These are phyloP conservation scores for Chrysopogon serrulatus DNA, from an alignment of 176 grass and related monocot species.

Conservation along the genomic window DNA sequence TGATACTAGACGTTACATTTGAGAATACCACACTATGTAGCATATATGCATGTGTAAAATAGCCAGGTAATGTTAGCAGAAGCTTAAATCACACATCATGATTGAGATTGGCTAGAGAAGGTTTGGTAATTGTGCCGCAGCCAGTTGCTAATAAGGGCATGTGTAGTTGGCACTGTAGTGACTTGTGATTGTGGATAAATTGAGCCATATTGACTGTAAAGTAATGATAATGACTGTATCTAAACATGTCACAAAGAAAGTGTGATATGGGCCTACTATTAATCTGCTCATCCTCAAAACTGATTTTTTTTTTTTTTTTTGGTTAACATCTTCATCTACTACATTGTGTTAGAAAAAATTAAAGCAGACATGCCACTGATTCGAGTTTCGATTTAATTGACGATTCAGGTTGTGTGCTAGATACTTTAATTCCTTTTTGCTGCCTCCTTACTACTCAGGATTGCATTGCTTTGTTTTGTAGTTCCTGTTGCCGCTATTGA, in stretches of 20 bases:
- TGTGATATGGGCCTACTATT: not conserved
- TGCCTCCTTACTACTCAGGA: not conserved
- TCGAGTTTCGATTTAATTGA: not conserved
- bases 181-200: not conserved
- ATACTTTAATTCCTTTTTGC: not conserved
- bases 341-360: not conserved
- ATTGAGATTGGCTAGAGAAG: not conserved
- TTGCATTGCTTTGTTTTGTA: constrained; percentile 39
- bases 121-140: not conserved
- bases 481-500: constrained; percentile 64
- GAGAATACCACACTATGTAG: not conserved
- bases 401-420: constrained; percentile 2
- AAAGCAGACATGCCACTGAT: not conserved
- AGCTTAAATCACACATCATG: not conserved
- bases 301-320: not conserved
- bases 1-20: not conserved
- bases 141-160: not conserved
- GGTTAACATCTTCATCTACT: not conserved
- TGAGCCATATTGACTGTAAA: not conserved
- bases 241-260: not conserved
- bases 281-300: not conserved
- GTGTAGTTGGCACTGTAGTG: not conserved
- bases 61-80: not conserved
- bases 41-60: not conserved
- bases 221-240: constrained; percentile 3